These are phyloP conservation scores for Coemansia sp. DNA, from an alignment of 192 early-diverging fungal genomes.

Conservation along the genomic window DNA sequence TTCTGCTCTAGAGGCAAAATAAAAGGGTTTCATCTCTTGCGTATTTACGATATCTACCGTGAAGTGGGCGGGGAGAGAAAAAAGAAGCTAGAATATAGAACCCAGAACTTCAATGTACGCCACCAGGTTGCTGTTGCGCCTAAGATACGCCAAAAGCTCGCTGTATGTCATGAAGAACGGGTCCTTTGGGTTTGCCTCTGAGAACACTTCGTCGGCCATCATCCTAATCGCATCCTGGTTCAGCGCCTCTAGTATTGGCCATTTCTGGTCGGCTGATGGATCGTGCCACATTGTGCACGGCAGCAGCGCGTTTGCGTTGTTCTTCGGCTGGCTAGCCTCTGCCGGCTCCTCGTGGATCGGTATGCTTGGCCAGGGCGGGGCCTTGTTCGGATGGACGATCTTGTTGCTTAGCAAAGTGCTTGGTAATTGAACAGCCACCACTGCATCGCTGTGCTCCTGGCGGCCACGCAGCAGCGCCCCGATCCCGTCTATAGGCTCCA, in stretches of 20 bases:
- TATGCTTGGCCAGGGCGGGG: neutral
- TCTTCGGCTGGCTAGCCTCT: neutral
- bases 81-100: conserved; percentile 66
- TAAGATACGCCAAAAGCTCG: conserved; percentile 78
- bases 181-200: conserved; percentile 57
- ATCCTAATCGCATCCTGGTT: conserved; percentile 90
- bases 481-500: conserved; percentile 7
- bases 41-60: too few species aligned
- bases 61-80: too few species aligned
- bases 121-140: conserved; percentile 76
- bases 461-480: conserved; percentile 16
- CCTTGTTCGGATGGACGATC: neutral
- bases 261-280: conserved; percentile 59
- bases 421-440: neutral
- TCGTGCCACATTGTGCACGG: conserved; percentile 53
- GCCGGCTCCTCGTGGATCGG: conserved; percentile 4
- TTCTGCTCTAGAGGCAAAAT: neutral
- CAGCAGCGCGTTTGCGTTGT: conserved; percentile 11
- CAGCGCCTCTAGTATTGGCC: conserved; percentile 90
- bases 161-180: conserved; percentile 71
- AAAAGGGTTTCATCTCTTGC: neutral
- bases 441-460: neutral
- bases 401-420: neutral
- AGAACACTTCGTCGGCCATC: conserved; percentile 88
- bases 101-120: conserved; percentile 93